phyloP scores from a whole-genome alignment of 768 basidiomycete genomes.

The Hirschioporus abietinus region DNA sequence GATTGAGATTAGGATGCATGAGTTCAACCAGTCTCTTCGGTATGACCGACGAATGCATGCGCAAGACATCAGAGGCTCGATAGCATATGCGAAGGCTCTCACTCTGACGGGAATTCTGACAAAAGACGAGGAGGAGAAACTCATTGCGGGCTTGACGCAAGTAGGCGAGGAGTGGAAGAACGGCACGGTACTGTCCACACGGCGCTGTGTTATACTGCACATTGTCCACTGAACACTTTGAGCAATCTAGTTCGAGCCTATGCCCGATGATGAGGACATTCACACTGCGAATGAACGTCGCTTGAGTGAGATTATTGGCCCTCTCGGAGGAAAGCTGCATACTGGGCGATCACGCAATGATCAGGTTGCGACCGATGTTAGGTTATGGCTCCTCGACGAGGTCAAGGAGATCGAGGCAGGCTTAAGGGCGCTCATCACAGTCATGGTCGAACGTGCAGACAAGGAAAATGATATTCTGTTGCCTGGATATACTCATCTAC shows the following conservation, averaged over 20 bases:
- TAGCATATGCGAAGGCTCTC: slow-evolving; percentile 91
- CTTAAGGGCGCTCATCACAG: slow-evolving; percentile 74
- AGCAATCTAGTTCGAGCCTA: slow-evolving; percentile 55
- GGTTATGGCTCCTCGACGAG: slow-evolving; percentile 88
- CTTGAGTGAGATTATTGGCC: slow-evolving; percentile 87
- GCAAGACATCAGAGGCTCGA: slow-evolving; percentile 89
- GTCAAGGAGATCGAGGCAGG: slow-evolving; percentile 59
- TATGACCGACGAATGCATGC: slow-evolving; percentile 95
- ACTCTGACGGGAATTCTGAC: slow-evolving; percentile 77
- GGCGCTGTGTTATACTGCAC: neutral
- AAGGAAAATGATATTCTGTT: slow-evolving; percentile 87
- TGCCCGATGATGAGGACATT: slow-evolving; percentile 95
- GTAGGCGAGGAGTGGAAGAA: slow-evolving; percentile 86
- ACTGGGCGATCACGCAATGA: slow-evolving; percentile 97
- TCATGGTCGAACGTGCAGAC: slow-evolving; percentile 90
- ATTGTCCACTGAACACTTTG: slow-evolving; percentile 1
- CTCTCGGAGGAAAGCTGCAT: slow-evolving; percentile 92
- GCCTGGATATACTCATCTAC: slow-evolving; percentile 97
- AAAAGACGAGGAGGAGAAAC: slow-evolving; percentile 63
- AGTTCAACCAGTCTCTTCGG: slow-evolving; percentile 91
- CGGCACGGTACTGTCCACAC: slow-evolving; percentile 50
- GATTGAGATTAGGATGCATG: slow-evolving; percentile 71
- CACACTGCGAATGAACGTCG: slow-evolving; percentile 98
- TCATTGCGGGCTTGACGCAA: slow-evolving; percentile 64
- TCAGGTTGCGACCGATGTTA: slow-evolving; percentile 98